Conservation (phyloP, 1,139 yeast species). For the Kluyveromyces sp. region DNA sequence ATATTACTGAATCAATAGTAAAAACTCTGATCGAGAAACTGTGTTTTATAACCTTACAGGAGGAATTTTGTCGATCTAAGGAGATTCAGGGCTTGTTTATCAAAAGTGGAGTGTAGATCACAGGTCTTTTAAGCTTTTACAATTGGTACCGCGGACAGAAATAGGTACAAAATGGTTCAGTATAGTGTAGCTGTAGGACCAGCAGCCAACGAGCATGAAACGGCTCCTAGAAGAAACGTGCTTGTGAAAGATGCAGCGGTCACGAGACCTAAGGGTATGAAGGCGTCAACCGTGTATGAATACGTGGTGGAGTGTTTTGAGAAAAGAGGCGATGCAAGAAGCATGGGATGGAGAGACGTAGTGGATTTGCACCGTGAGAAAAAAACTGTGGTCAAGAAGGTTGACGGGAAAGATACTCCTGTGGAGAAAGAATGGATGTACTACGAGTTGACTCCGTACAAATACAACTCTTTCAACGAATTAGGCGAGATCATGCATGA, state of each 20-base stretch:
- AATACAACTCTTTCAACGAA: conserved; percentile 56
- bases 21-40: too few species aligned
- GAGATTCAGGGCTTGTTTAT: too few species aligned
- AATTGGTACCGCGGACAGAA: neutral
- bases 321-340: conserved; percentile 46
- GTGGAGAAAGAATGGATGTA: conserved; percentile 84
- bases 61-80: too few species aligned
- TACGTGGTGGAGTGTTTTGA: conserved; percentile 57
- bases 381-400: conserved; percentile 64
- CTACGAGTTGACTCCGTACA: conserved; percentile 71
- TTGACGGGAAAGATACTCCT: conserved; percentile 66
- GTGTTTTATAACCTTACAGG: too few species aligned
- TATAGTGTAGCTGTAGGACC: conserved; percentile 57
- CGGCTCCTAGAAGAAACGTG: conserved; percentile 81
- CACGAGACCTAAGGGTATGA: conserved; percentile 51
- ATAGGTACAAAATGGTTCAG: conserved; percentile 9
- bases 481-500: conserved; percentile 44
- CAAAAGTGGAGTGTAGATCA: too few species aligned
- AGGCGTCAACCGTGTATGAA: conserved; percentile 64
- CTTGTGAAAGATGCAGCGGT: conserved; percentile 50
- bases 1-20: too few species aligned
- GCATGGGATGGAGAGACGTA: conserved; percentile 79
- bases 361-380: conserved; percentile 67
- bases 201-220: conserved; percentile 75
- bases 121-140: too few species aligned